A percentile compares a stretch with the other conserved stretches of the same genome.
Conservation (phyloP, 768 basidiomycete species). For the Russula vinacea region DNA sequence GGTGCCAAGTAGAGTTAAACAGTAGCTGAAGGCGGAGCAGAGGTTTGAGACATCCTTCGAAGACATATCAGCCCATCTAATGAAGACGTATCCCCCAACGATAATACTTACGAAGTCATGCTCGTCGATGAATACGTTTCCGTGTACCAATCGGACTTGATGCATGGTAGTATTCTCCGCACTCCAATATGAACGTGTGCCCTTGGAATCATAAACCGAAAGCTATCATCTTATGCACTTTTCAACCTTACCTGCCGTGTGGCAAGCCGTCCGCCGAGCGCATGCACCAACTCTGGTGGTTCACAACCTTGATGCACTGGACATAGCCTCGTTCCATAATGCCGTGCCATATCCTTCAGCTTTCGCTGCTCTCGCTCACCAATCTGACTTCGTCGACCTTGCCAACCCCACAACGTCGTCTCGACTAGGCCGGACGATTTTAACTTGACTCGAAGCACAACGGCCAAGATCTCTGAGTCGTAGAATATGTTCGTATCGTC, state of each 20-base stretch:
- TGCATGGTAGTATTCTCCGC: constrained; percentile 83
- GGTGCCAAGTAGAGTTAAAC: constrained; percentile 63
- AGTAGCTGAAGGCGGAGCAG: constrained; percentile 85
- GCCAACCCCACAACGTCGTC: constrained; percentile 77
- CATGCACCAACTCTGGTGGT: constrained; percentile 55
- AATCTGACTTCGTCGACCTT: constrained; percentile 51
- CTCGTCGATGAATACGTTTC: constrained; percentile 64
- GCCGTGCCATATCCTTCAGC: constrained; percentile 63
- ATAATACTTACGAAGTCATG: constrained; percentile 56
- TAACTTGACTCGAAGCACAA: constrained; percentile 68
- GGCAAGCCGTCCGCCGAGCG: constrained; percentile 68
- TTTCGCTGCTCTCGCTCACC: constrained; percentile 65
- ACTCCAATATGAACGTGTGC: constrained; percentile 70
- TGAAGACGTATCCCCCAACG: constrained; percentile 4
- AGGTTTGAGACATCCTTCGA: constrained; percentile 58
- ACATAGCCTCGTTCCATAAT: constrained; percentile 58
- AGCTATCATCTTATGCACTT: constrained; percentile 16
- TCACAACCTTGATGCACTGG: constrained; percentile 59
- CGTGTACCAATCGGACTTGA: constrained; percentile 51
- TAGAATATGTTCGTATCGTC: constrained; percentile 58
- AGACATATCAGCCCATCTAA: constrained; percentile 8
- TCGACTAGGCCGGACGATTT: constrained; percentile 60
- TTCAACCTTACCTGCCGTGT: constrained; percentile 62
- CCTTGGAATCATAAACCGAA: constrained; percentile 42
- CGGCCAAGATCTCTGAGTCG: constrained; percentile 64